Evolutionary conservation across 768 basidiomycete genomes (phyloP), one percentile per base, ranked within the genome.

Genomic region (Holtermannia corniformis): DNA sequence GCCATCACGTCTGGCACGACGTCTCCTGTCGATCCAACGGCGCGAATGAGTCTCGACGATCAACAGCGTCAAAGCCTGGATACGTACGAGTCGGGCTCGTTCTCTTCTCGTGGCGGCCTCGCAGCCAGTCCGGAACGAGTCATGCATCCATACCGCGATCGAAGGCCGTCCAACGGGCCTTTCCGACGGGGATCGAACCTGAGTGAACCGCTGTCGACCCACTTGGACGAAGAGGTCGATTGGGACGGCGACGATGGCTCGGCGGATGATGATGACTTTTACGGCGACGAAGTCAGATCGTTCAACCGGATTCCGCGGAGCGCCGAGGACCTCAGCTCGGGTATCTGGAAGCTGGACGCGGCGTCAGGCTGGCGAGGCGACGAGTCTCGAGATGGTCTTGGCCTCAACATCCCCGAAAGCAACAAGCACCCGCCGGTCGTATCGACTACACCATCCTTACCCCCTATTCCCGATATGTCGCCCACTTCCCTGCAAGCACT

Each of bases 241-340:
- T 67, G 66, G 65, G 56, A 58, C 22, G 68, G 58, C 7, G 27
- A 56, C 2, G 49, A 67, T 3, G 61, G 66, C 24, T 68, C 70
- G 47, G 69, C 63, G 21, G 66, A 65, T 43, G 65, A 68, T n/a
- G 65, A 66, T 41, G 65, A 58, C 20, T 54, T 44, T 54, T 52
- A 54, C 42, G 57, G 55, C 23, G 26, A 54, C 41, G 40, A 63
- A 49, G 22, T 54, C 46, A 24, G 51, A 26, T 37, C 40, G 25
- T 54, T 46, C 28, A 48, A 47, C 26, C 51, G 44, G 22, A 40
- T 47, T 5, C 49, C 50, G 11, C 24, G 22, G n/a, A 14, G 24
- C 20, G 16, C 28, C 21, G 22, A 37, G 19, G 50, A 54, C 24
- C 12, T 58, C 20, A 12, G 37, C 19, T 43, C 27, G 13, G 57